Conservation (phyloP, 106 monocot genomes). For the Narthecium ossifragum region DNA sequence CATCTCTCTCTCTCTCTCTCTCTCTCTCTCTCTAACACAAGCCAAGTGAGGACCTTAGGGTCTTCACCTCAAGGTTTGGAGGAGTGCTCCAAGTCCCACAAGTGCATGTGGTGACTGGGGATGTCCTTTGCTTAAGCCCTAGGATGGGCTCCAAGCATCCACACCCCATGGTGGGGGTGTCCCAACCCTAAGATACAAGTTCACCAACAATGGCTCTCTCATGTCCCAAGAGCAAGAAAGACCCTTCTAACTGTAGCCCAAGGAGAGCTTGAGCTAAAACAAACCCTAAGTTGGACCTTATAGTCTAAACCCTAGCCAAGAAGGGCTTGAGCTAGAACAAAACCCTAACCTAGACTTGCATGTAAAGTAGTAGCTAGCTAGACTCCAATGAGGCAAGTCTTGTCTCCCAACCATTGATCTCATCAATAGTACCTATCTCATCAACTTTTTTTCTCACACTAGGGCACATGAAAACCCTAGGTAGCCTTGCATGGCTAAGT, state of each 20-base stretch:
- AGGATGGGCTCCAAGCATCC: conserved; percentile 28
- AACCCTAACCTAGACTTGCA: conserved; percentile 9
- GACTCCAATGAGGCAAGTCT: neutral
- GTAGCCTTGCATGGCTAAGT: too few relatives aligned
- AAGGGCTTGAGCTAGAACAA: conserved; percentile 6
- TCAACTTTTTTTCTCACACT: too few relatives aligned
- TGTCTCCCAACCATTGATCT: neutral
- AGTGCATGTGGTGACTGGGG: conserved; percentile 13
- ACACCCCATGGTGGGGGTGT: conserved; percentile 13
- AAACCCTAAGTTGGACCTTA: conserved; percentile 3
- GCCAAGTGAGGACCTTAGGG: neutral
- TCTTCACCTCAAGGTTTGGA: neutral
- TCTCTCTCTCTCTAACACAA: neutral
- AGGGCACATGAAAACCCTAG: too few relatives aligned
- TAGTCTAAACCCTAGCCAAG: conserved; percentile 2
- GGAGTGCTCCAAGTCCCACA: conserved; percentile 1
- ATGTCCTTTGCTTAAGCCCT: conserved; percentile 5
- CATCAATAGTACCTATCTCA: too few relatives aligned
- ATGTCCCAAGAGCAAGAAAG: neutral
- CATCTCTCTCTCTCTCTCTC: conserved; percentile 14
- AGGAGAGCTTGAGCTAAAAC: conserved; percentile 4
- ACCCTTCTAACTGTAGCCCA: conserved; percentile 3
- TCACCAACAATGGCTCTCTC: too few relatives aligned
- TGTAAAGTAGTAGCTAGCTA: neutral
- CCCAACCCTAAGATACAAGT: too few relatives aligned